Base-by-base conservation (phyloP, 495 filamentous ascomycete species). In the Penicillium ucsense region DNA sequence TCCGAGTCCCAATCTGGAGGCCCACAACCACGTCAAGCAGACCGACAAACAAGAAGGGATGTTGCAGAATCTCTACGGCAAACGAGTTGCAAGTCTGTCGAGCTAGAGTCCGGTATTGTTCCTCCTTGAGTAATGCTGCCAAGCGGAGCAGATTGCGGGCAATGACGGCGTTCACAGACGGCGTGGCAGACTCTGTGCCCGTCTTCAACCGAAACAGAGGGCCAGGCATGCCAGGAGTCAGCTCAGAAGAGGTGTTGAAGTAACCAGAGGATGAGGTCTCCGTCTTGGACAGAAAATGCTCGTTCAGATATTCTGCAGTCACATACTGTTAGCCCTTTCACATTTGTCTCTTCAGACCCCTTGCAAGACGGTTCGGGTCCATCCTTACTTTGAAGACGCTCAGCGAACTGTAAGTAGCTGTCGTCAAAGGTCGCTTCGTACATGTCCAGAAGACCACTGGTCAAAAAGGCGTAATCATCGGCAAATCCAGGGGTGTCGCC, bases 381-480 rank as follows among this genome's bases (percentile, higher is more conserved):
- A 20, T 20, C 56, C 74, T 57, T 69, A 86, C 83, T 70, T 66
- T 97, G 92, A 34, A 98, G 59, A 31, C 78, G 78, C 55, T 92
- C 85, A 0, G 92, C 94, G 73, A 88, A 92, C 42, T 82, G 69
- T 9, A 97, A 75, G 67, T 85, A 91, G 49, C 68, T 65, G 51
- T 85, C 84, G 35, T 95, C 82, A 53, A 88, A 86, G 0, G 89
- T 94, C 5, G 85, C 79, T 64, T 95, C 84, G 59, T 95, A 95
- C 49, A 98, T 75, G 53, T 92, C 82, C 42, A 97, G 71, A 12
- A 96, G 71, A 1, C 89, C 94, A 30, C 82, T 77, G 41, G 89
- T 88, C 43, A 97, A 57, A 63, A 86, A 95, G 3, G 92, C 90
- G 62, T 97, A 98, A 62, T 98, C 92, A 53, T 98, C 92, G 4